Percentiles rank a stretch among this genome's conserved stretches.
Conservation (phyloP, 352 stramenopile genomes). For the Phytophthora tubulina region DNA sequence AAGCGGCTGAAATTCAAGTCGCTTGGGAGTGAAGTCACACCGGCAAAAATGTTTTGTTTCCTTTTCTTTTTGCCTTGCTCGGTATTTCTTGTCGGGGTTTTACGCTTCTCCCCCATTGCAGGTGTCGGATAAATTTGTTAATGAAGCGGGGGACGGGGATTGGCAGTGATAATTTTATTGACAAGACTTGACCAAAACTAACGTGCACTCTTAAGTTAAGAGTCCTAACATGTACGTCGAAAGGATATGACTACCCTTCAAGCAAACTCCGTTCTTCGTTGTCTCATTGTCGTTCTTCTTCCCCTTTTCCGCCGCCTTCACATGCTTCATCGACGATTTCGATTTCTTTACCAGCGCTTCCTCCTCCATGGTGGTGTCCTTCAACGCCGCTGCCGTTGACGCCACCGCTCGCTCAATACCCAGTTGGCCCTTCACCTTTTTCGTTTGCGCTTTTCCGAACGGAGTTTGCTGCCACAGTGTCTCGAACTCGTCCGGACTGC, state of each 20-base stretch:
- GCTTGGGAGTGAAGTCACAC: too few species aligned
- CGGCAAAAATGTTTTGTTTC: too few species aligned
- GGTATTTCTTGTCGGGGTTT: too few species aligned
- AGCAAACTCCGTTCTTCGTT: background rate
- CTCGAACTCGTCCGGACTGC: slow-evolving; percentile 67
- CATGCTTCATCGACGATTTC: background rate
- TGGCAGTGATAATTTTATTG: too few species aligned
- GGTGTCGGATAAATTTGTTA: background rate
- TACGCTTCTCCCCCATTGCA: too few species aligned
- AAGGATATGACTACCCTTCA: too few species aligned
- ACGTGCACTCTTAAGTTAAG: too few species aligned
- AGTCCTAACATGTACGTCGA: too few species aligned
- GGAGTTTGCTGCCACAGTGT: slow-evolving; percentile 60
- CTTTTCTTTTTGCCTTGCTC: too few species aligned
- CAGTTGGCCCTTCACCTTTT: slow-evolving; percentile 40
- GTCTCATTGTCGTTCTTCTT: background rate
- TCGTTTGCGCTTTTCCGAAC: slow-evolving; percentile 60
- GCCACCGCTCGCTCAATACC: background rate
- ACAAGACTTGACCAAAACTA: too few species aligned
- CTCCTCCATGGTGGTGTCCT: slow-evolving; percentile 9
- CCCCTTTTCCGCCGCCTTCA: background rate
- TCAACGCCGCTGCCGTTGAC: background rate
- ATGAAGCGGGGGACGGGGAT: background rate
- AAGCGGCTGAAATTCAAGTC: too few species aligned
- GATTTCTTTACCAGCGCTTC: background rate